A percentile compares a stretch with the other conserved stretches of the same genome.
Conservation (phyloP, 768 basidiomycete genomes). For the Glaciozyma martinii region DNA sequence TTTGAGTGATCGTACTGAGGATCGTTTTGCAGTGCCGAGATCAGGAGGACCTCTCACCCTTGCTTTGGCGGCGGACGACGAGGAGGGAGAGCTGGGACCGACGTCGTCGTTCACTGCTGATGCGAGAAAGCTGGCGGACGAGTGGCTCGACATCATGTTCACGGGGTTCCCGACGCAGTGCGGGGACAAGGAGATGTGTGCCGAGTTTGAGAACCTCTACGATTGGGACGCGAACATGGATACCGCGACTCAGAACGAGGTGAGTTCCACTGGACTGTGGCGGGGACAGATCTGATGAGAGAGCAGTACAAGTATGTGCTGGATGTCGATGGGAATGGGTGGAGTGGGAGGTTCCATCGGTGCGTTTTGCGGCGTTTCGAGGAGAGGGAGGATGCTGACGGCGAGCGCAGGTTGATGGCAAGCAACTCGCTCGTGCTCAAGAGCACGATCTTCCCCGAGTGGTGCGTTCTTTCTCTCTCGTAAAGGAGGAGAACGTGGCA, state of each 20-base stretch:
- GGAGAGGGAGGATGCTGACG: background rate
- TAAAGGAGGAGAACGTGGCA: no score
- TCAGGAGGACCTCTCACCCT: constrained; percentile 7
- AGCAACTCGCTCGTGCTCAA: constrained; percentile 29
- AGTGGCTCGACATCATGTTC: constrained; percentile 25
- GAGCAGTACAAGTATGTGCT: constrained; percentile 71
- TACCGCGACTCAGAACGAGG: constrained; percentile 20
- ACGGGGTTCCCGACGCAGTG: constrained; percentile 18
- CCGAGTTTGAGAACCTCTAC: constrained; percentile 17
- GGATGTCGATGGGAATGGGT: constrained; percentile 89
- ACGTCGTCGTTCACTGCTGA: constrained; percentile 2
- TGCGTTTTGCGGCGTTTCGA: background rate
- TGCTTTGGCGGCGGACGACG: constrained; percentile 10
- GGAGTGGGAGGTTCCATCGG: constrained; percentile 68
- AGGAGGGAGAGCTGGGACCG: background rate
- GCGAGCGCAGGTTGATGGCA: constrained; percentile 15
- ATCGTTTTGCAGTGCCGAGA: background rate
- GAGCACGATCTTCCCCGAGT: constrained; percentile 28
- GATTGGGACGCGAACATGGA: constrained; percentile 24
- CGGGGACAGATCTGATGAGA: background rate
- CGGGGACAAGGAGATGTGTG: constrained; percentile 11
- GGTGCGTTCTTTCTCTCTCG: constrained; percentile 3
- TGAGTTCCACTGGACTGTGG: background rate
- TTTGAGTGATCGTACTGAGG: background rate
- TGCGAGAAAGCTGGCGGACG: constrained; percentile 6